Evolutionary conservation across 2,329 filamentous ascomycete genomes (phyloP), one percentile per base, ranked within the genome.

Genomic region (Hymenoscyphus fructigenus): DNA sequence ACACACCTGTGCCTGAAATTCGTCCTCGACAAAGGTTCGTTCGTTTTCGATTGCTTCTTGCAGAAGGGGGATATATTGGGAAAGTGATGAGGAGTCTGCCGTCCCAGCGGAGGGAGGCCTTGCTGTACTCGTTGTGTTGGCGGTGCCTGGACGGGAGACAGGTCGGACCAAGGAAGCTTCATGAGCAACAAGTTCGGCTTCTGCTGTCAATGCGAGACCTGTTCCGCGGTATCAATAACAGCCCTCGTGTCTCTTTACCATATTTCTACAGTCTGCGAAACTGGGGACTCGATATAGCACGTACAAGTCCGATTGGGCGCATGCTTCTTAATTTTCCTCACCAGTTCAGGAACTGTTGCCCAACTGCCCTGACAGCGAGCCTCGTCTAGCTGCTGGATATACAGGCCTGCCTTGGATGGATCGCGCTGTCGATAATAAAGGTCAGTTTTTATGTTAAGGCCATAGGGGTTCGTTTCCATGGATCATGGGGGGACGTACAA

Each of bases 301-400:
- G 73, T 89, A 97, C 94, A 97, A 79, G 86, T 86, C 77, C 91
- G 87, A 67, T 91, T 86, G 50, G 93, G 90, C 72, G 93, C 91
- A 84, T 99, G 94, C 79, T 99, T 98, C 75, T 90, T 91, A 74
- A 98, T 85, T 79, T 99, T 99, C 76, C 94, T 88, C 73, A 95
- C 89, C 68, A 96, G 85, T 80, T 98, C 94, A 29, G 92, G 91
- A 34, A 98, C 85, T 34, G 91, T 87, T 70, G 88, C 83, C 95
- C 95, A 99, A 77, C 88, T 89, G 61, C 91, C 93, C 74, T 94
- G 88, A 78, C 92, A 96, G 74, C 95, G 90, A 70, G 92, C 93
- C 71, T 89, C 85, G 77, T 98, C 92, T 75, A 99, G 86, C 78
- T 88, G 87, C 76, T 86, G 84, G 71, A 97, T 85, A 79, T 98